phyloP scores from a whole-genome alignment of 805 yeast species.

The Pichia gijzeniarum region DNA sequence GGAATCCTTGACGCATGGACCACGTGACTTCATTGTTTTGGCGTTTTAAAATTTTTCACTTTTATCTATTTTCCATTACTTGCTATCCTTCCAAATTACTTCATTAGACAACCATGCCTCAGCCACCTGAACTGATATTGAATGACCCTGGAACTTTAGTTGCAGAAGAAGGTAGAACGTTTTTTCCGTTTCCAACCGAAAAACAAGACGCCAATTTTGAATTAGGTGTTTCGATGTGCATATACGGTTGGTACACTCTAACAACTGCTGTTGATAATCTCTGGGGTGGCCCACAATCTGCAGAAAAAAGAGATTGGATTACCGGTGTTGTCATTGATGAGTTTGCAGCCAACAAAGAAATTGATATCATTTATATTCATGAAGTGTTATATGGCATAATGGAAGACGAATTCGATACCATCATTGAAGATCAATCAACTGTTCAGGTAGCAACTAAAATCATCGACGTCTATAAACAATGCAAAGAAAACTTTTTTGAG shows the following conservation, averaged over 20 bases:
- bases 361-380: conserved; percentile 76
- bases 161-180: conserved; percentile 20
- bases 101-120: neutral
- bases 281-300: conserved; percentile 95
- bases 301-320: conserved; percentile 93
- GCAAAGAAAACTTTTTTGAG: conserved; percentile 44
- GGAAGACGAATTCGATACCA: conserved; percentile 91
- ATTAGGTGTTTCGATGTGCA: conserved; percentile 84
- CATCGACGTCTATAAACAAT: conserved; percentile 59
- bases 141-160: conserved; percentile 31
- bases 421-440: conserved; percentile 86
- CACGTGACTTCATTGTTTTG: neutral
- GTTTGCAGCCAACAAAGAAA: conserved; percentile 53
- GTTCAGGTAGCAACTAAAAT: conserved; percentile 63
- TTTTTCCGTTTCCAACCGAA: conserved; percentile 36
- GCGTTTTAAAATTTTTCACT: neutral
- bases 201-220: conserved; percentile 82
- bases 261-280: conserved; percentile 81
- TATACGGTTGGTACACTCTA: conserved; percentile 87
- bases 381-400: conserved; percentile 81
- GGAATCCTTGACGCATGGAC: too few relatives aligned
- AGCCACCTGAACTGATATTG: conserved; percentile 21
- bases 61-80: neutral
- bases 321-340: conserved; percentile 75
- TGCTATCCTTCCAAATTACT: neutral